Percentiles rank a stretch among this genome's conserved stretches.
These are phyloP conservation scores for Calonectria hongkongensis DNA, from an alignment of 2,329 filamentous ascomycete genomes.

Conservation along the genomic window DNA sequence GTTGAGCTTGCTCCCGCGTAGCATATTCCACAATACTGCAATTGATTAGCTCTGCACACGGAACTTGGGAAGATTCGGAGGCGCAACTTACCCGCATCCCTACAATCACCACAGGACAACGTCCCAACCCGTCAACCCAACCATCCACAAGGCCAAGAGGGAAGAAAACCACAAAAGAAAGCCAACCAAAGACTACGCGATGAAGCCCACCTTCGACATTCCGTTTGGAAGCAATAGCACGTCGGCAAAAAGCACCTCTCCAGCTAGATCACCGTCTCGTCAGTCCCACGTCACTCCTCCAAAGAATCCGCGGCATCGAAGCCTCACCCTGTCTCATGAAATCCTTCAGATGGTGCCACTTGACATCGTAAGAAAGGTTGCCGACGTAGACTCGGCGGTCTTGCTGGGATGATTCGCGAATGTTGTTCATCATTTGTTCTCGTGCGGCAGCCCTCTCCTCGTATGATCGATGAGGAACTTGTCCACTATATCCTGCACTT, in stretches of 20 bases:
- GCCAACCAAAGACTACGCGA: slow-evolving; percentile 90
- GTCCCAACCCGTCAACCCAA: slow-evolving; percentile 99
- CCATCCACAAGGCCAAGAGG: slow-evolving; percentile 85
- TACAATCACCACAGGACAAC: slow-evolving; percentile 91
- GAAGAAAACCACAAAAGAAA: slow-evolving; percentile 83
- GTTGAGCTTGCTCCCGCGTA: slow-evolving; percentile 98
- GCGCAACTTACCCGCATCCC: slow-evolving; percentile 97
- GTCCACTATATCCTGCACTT: slow-evolving; percentile 78
- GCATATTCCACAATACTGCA: slow-evolving; percentile 99
- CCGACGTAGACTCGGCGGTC: slow-evolving; percentile 99
- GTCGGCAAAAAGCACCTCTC: slow-evolving; percentile 99
- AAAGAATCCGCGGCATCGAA: slow-evolving; percentile 51
- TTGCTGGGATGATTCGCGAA: slow-evolving; percentile 96
- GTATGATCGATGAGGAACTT: slow-evolving; percentile 80
- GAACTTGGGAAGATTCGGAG: neutral
- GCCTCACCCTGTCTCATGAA: slow-evolving; percentile 99
- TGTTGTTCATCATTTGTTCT: slow-evolving; percentile 96
- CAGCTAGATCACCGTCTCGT: slow-evolving; percentile 78
- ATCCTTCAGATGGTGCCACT: slow-evolving; percentile 99
- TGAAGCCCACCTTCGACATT: slow-evolving; percentile 99
- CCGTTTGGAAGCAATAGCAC: slow-evolving; percentile 99
- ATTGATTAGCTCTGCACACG: slow-evolving; percentile 56
- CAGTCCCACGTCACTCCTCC: slow-evolving; percentile 60
- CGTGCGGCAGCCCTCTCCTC: slow-evolving; percentile 90
- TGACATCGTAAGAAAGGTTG: slow-evolving; percentile 99